Evolutionary conservation across 495 filamentous ascomycete genomes (phyloP), one percentile per base, ranked within the genome.

Genomic region (Beverwykella pulmonaria): DNA sequence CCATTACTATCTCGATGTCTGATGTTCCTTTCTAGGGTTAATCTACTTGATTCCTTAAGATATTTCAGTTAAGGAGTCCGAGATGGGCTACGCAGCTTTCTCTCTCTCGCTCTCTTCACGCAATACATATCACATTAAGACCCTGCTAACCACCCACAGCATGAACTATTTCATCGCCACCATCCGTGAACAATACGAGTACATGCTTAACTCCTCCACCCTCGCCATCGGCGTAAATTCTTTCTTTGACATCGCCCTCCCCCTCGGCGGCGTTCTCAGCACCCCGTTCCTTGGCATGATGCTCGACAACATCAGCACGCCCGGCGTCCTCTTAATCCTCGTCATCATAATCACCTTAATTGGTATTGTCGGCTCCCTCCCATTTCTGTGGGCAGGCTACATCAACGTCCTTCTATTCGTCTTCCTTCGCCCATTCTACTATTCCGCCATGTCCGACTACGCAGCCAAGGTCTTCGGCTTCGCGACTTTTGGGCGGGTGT

Each of bases 131-230:
- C 15, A n/a, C 17, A 44, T 44, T 12, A n/a, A 44, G 17, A 44
- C 39, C 6, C 6, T 15, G 15, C 39, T 44, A n/a, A 44, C 39
- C 6, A 44, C 17, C 17, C 8, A 44, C 17, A 44, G 93, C 19
- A 96, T 97, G 75, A 98, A 98, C 79, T 98, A 91, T 81, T 98
- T 98, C 72, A 91, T 98, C 46, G 92, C 93, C 0, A 93, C 93
- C 1, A 86, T 98, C 62, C 85, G 88, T n/a, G 81, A 86, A 8
- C 93, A 98, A 74, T 97, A 97, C 77, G 83, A 85, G 36, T 87
- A 86, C 71, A 82, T 98, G 23, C 82, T 98, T 12, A 74, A 76
- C 25, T 84, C 83, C 1, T 74, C 75, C 47, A 72, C 74, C 0
- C 77, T 80, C 34, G 90, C 92, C 0, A 79, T 82, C 12, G 75